Conservation (phyloP, 352 stramenopile genomes). For the Phytophthora meadii region DNA sequence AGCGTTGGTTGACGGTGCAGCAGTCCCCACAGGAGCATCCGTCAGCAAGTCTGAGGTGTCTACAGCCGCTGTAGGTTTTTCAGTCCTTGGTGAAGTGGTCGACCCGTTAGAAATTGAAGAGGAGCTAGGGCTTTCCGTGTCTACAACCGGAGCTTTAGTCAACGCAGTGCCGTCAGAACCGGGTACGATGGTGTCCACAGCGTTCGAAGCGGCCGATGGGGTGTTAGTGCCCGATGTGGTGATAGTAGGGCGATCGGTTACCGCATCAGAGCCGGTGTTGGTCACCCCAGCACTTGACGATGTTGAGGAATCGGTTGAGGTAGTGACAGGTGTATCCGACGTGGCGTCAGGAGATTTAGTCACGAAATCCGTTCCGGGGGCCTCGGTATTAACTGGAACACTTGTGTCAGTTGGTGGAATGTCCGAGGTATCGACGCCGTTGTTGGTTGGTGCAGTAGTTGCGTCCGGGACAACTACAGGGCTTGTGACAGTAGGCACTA, state of each 20-base stretch:
- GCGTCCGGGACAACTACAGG: neutral
- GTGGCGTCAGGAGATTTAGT: neutral
- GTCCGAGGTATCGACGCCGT: too few species aligned
- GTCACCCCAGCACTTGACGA: neutral
- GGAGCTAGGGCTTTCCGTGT: neutral
- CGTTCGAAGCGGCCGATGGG: neutral
- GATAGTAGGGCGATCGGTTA: neutral
- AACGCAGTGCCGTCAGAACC: too few species aligned
- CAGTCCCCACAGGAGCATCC: neutral
- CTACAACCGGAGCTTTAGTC: neutral
- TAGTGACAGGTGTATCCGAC: neutral
- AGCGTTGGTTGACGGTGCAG: neutral
- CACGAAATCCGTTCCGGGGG: neutral
- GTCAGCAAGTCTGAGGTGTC: slow-evolving; percentile 21
- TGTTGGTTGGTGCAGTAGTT: neutral
- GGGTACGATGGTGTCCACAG: neutral
- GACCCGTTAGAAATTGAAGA: neutral
- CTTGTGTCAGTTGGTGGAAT: too few species aligned
- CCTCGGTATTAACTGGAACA: slow-evolving; percentile 1
- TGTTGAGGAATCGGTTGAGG: neutral
- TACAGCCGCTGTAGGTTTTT: slow-evolving; percentile 3
- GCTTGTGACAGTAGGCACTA: neutral
- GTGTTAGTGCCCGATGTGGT: neutral
- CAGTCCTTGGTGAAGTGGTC: neutral
- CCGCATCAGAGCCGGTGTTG: neutral